Evolutionary conservation across 441 rosid genomes (phyloP).

Genomic region (Gossypium schwendimanii): DNA sequence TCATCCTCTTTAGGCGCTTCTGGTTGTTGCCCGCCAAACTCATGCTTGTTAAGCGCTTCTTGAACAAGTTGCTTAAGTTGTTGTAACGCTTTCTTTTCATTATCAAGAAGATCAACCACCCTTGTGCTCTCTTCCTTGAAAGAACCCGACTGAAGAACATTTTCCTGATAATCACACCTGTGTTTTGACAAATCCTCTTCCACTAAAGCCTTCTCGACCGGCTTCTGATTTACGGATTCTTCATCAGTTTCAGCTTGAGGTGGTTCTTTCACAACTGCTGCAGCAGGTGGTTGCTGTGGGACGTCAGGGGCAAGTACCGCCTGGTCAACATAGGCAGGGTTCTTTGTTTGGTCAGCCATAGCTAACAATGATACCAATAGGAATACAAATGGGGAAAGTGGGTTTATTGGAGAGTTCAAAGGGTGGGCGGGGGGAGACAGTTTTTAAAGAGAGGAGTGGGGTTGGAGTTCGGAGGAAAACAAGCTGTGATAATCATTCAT

Average conservation of each 20-base stretch:
- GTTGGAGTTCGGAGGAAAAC: no score
- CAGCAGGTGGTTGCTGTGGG: not conserved
- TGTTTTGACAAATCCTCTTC: slow-evolving; percentile 2
- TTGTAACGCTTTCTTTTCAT: slow-evolving; percentile 40
- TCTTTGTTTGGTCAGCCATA: slow-evolving; percentile 8
- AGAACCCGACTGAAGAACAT: slow-evolving; percentile 19
- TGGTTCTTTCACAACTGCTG: slow-evolving; percentile 12
- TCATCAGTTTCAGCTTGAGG: slow-evolving; percentile 22
- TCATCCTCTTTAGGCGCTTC: slow-evolving; percentile 19
- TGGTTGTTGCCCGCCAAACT: slow-evolving; percentile 20
- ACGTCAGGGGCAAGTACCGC: slow-evolving; percentile 2
- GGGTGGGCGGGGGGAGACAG: no score
- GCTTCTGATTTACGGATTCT: slow-evolving; percentile 17
- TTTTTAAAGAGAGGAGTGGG: no score
- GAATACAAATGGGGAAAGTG: no score
- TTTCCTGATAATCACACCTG: slow-evolving; percentile 12
- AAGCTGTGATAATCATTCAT: no score
- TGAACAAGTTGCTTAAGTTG: slow-evolving; percentile 40
- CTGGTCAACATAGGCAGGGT: not conserved
- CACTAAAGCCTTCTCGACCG: slow-evolving; percentile 11
- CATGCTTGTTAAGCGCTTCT: slow-evolving; percentile 49
- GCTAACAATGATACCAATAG: not conserved
- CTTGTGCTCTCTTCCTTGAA: slow-evolving; percentile 45
- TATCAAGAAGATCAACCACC: slow-evolving; percentile 40
- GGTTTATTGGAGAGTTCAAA: no score